A percentile compares a stretch with the other conserved stretches of the same genome.
Conservation (phyloP, 208 protist genomes). For the Leishmania martiniquensis region DNA sequence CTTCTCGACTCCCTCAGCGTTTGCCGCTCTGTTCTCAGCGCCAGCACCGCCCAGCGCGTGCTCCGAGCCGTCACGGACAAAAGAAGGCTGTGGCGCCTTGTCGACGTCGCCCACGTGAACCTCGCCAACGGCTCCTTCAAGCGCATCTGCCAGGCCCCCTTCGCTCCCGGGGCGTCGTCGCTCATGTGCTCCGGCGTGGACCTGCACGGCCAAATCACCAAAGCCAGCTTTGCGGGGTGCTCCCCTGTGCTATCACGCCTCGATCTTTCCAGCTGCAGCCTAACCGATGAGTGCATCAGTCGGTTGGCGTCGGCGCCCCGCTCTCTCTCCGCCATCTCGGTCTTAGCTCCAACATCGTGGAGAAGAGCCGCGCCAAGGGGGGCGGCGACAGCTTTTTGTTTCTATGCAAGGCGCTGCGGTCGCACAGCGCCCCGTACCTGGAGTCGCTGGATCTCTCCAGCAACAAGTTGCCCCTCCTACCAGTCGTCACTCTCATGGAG, state of each 20-base stretch:
- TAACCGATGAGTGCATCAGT: conserved; percentile 44
- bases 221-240: conserved; percentile 25
- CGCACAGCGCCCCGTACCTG: conserved; percentile 49
- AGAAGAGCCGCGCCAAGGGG: conserved; percentile 28
- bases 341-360: conserved; percentile 50
- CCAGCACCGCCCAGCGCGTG: conserved; percentile 34
- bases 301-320: conserved; percentile 48
- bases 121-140: conserved; percentile 23
- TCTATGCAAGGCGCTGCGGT: conserved; percentile 67
- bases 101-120: conserved; percentile 32
- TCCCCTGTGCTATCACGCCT: conserved; percentile 33
- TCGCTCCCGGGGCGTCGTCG: conserved; percentile 14
- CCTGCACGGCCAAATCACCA: conserved; percentile 37
- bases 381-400: conserved; percentile 47
- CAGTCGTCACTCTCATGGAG: conserved; percentile 60
- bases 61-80: conserved; percentile 41
- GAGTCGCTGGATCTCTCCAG: conserved; percentile 52
- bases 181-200: conserved; percentile 27
- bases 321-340: conserved; percentile 47
- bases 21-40: conserved; percentile 26
- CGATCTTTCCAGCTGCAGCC: conserved; percentile 38
- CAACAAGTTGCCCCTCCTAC: conserved; percentile 56
- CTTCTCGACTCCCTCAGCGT: conserved; percentile 33
- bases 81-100: conserved; percentile 24
- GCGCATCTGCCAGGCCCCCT: conserved; percentile 31